phyloP scores from a whole-genome alignment of 2,329 filamentous ascomycete species.

The Fusarium dimerum region DNA sequence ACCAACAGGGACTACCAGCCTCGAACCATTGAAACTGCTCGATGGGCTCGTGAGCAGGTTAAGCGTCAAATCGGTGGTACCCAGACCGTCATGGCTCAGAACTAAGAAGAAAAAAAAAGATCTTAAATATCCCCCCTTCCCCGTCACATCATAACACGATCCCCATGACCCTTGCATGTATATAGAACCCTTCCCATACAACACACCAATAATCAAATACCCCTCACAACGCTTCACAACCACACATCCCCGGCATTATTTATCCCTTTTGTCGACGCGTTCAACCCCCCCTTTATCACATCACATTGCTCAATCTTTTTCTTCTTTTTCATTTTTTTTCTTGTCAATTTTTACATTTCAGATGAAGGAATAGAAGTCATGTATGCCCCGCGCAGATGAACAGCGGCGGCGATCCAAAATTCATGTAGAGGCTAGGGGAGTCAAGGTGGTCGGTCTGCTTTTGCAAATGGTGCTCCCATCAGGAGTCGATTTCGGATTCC shows the following conservation, averaged over 20 bases:
- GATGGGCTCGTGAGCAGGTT: constrained; percentile 96
- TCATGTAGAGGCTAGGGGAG: constrained; percentile 45
- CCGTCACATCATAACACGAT: constrained; percentile 38
- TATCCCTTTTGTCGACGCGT: constrained; percentile 22
- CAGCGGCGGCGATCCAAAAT: constrained; percentile 39
- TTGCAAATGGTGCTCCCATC: constrained; percentile 21
- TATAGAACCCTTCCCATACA: constrained; percentile 34
- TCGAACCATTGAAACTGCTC: constrained; percentile 89
- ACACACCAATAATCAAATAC: constrained; percentile 44
- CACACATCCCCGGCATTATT: constrained; percentile 27
- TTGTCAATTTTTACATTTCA: constrained; percentile 22
- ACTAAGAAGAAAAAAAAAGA: constrained; percentile 32
- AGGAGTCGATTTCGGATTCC: constrained; percentile 31
- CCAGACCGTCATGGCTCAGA: constrained; percentile 53
- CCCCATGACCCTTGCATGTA: constrained; percentile 41
- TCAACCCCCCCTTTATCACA: constrained; percentile 21
- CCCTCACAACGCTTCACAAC: constrained; percentile 35
- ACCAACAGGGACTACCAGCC: constrained; percentile 82
- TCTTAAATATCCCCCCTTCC: constrained; percentile 15
- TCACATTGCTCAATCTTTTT: constrained; percentile 14
- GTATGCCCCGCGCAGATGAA: constrained; percentile 39
- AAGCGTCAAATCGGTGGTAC: constrained; percentile 76
- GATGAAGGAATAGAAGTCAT: constrained; percentile 44
- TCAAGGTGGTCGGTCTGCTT: constrained; percentile 37
- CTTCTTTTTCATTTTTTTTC: constrained; percentile 2